A percentile compares a stretch with the other conserved stretches of the same genome.
These are phyloP conservation scores for Leccinum fallax DNA, from an alignment of 1,284 basidiomycete genomes.

Conservation along the genomic window DNA sequence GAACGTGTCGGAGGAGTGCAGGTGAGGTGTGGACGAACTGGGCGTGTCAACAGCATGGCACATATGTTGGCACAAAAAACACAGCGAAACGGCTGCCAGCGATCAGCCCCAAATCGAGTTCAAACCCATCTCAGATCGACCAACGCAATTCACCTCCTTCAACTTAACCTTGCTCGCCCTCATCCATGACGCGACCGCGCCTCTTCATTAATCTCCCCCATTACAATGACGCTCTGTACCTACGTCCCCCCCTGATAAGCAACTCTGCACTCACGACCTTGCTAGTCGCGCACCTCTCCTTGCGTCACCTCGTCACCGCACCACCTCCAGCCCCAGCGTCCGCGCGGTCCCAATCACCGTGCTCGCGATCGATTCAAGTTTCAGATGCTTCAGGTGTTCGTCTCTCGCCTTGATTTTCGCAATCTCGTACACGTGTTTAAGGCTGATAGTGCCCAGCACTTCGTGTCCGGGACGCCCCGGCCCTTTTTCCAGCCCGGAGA, in stretches of 20 bases:
- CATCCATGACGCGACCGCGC: conserved; percentile 34
- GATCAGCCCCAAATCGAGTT: conserved; percentile 8
- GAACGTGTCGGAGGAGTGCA: conserved; percentile 63
- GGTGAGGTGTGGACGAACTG: conserved; percentile 54
- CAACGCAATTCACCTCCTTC: conserved; percentile 30
- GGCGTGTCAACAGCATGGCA: conserved; percentile 63
- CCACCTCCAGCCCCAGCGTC: conserved; percentile 85
- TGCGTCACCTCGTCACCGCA: conserved; percentile 56
- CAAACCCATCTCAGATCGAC: conserved; percentile 21
- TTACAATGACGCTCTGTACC: conserved; percentile 1
- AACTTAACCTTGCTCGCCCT: conserved; percentile 40
- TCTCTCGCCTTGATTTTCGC: conserved; percentile 96
- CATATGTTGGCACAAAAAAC: conserved; percentile 25
- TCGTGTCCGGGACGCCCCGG: conserved; percentile 80
- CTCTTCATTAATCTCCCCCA: conserved; percentile 39
- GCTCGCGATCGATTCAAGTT: conserved; percentile 85
- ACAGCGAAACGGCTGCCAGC: conserved; percentile 17
- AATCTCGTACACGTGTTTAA: conserved; percentile 99
- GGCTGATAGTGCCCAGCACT: conserved; percentile 77
- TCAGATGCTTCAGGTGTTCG: conserved; percentile 82
- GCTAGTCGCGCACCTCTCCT: neutral
- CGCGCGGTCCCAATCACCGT: conserved; percentile 85
- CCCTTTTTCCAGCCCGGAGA: conserved; percentile 90
- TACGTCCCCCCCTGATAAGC: conserved; percentile 27
- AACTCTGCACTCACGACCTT: conserved; percentile 11